Percentiles rank a stretch among this genome's conserved stretches.
Conservation (phyloP, 768 basidiomycete species). For the Russula brevipes region DNA sequence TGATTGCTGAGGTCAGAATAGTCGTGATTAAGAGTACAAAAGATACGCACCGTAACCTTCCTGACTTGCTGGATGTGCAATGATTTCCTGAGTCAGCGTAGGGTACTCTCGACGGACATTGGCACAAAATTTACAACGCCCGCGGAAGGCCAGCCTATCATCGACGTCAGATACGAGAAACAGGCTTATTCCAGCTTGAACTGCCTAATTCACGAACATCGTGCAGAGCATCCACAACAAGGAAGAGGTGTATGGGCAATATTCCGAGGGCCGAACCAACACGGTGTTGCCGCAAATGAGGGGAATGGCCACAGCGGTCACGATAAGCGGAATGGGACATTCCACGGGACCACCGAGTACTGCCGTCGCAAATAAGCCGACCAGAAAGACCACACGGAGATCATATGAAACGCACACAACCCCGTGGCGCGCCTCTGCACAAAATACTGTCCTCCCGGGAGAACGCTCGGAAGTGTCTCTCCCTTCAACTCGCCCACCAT, state of each 20-base stretch:
- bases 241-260: conserved; percentile 44
- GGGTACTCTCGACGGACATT: conserved; percentile 41
- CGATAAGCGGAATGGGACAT: conserved; percentile 43
- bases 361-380: conserved; percentile 24
- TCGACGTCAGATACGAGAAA: neutral
- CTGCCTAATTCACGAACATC: conserved; percentile 31
- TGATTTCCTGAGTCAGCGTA: conserved; percentile 44
- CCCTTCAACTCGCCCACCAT: conserved; percentile 39
- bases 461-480: conserved; percentile 39
- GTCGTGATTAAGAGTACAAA: neutral
- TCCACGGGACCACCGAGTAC: conserved; percentile 53
- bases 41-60: conserved; percentile 45
- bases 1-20: neutral
- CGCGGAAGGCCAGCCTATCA: conserved; percentile 50
- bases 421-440: conserved; percentile 46
- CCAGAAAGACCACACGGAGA: neutral
- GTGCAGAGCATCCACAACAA: conserved; percentile 44
- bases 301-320: conserved; percentile 43
- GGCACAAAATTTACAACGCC: conserved; percentile 56
- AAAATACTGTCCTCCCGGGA: conserved; percentile 44
- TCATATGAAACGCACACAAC: conserved; percentile 40
- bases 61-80: conserved; percentile 49
- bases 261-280: conserved; percentile 49
- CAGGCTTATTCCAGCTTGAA: too few relatives aligned
- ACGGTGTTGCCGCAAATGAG: conserved; percentile 54